Conservation (phyloP, 2,329 filamentous ascomycete genomes). For the Fusarium buxicola region DNA sequence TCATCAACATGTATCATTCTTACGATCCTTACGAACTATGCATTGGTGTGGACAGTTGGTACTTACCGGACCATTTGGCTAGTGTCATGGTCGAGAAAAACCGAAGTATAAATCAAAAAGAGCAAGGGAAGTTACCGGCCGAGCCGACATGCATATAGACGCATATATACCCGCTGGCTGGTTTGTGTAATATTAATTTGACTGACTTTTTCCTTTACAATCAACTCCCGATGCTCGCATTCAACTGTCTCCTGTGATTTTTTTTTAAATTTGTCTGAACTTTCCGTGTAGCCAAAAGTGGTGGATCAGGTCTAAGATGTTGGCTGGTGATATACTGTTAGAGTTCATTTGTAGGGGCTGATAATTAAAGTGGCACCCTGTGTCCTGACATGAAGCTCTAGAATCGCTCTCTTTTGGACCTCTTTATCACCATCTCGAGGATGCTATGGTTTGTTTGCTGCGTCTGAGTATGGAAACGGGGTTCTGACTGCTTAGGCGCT, state of each 20-base stretch:
- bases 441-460: not conserved
- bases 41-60: constrained; percentile 46
- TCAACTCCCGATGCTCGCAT: constrained; percentile 26
- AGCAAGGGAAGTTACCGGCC: constrained; percentile 41
- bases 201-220: constrained; percentile 41
- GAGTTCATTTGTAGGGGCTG: too few species aligned
- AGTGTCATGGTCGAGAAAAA: constrained; percentile 35
- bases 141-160: constrained; percentile 47
- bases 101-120: constrained; percentile 39
- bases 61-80: constrained; percentile 29
- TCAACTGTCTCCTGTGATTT: not conserved
- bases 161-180: constrained; percentile 50
- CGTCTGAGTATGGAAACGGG: too few species aligned
- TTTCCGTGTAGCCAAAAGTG: not conserved
- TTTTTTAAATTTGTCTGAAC: not conserved
- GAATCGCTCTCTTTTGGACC: too few species aligned
- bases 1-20: constrained; percentile 59
- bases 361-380: too few species aligned
- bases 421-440: too few species aligned
- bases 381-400: too few species aligned
- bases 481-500: not conserved
- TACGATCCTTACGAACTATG: constrained; percentile 68
- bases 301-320: too few species aligned
- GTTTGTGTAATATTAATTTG: constrained; percentile 51
- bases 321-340: too few species aligned